A percentile compares a stretch with the other conserved stretches of the same genome.
Evolutionary conservation across 73 alveolate species (phyloP).

Genomic region (Paramecium octaurelia): DNA sequence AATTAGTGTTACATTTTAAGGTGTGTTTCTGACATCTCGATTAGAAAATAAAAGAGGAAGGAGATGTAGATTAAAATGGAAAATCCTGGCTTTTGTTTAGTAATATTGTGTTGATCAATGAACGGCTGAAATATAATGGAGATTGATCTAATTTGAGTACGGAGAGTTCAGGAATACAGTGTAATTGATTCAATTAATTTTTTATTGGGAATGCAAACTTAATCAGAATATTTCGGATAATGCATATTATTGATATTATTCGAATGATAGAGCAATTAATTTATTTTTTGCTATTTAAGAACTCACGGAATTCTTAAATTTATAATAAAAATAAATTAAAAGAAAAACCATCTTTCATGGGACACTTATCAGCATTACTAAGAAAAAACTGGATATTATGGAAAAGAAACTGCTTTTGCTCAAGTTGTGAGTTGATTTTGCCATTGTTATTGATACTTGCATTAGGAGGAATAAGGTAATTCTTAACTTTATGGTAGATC

Average conservation of each 20-base stretch:
- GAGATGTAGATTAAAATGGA: neutral
- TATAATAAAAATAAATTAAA: neutral
- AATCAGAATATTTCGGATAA: neutral
- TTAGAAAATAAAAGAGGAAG: neutral
- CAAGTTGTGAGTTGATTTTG: conserved; percentile 77
- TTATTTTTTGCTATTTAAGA: neutral
- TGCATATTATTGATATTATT: neutral
- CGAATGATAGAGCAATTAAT: neutral
- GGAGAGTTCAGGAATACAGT: neutral
- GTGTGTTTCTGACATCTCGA: neutral
- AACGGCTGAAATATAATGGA: no score
- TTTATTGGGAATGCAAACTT: neutral
- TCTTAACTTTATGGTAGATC: neutral
- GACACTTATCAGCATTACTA: conserved; percentile 83
- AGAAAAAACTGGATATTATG: conserved; percentile 86
- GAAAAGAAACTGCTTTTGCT: conserved; percentile 84
- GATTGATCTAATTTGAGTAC: neutral
- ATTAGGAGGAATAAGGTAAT: neutral
- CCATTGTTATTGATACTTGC: conserved; percentile 63
- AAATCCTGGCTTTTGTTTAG: no score
- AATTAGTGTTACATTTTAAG: neutral
- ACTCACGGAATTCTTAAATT: neutral
- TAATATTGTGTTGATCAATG: no score
- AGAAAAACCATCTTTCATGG: neutral
- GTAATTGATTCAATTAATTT: no score